A percentile compares a stretch with the other conserved stretches of the same genome.
These are phyloP conservation scores for Bryum argenteum DNA, from an alignment of 225 moss, liverwort and hornwort species.

Conservation along the genomic window DNA sequence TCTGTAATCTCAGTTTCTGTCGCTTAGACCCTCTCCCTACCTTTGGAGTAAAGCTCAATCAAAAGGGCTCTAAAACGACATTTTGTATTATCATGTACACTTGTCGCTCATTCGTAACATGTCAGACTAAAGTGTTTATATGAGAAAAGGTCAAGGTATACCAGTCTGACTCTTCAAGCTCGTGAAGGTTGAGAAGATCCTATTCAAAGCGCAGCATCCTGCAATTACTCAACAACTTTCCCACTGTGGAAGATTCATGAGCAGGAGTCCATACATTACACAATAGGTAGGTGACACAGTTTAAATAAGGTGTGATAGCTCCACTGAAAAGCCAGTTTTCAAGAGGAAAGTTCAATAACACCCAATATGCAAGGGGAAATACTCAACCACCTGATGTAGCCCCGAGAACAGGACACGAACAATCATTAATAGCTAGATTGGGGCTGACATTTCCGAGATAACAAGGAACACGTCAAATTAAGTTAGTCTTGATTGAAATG, in stretches of 20 bases:
- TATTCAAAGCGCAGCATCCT: not conserved
- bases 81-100: not conserved
- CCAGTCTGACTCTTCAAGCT: constrained; percentile 7
- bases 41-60: too few relatives aligned
- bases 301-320: constrained; percentile 9
- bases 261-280: constrained; percentile 24
- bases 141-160: not conserved
- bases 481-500: constrained; percentile 4
- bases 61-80: not conserved
- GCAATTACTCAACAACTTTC: not conserved
- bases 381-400: constrained; percentile 21
- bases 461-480: not conserved
- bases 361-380: constrained; percentile 14
- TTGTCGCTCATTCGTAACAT: not conserved
- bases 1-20: too few relatives aligned
- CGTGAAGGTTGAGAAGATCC: constrained; percentile 1
- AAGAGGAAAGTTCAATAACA: constrained; percentile 2
- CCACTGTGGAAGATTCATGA: not conserved
- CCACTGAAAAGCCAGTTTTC: constrained; percentile 17
- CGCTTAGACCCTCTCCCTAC: too few relatives aligned
- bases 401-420: not conserved
- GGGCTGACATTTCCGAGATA: too few relatives aligned
- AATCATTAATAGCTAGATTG: too few relatives aligned
- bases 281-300: constrained; percentile 20
- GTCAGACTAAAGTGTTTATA: not conserved